Conservation (phyloP, 148 eudicot genomes). For the Persicaria tinctoria region DNA sequence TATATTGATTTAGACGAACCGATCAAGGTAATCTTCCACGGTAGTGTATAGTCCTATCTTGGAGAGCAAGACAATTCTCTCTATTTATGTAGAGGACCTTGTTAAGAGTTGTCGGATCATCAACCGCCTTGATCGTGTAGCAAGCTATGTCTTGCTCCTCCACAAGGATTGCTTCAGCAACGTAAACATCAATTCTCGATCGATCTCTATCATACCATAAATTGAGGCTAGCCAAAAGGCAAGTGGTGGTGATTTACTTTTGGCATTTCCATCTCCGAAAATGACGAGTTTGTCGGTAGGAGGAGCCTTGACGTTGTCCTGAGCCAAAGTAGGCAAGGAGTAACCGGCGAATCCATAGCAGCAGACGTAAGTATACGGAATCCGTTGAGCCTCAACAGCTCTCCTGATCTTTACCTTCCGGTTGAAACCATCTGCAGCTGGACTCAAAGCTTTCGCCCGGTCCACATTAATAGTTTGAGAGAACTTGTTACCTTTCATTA, state of each 20-base stretch:
- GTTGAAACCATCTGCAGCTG: slow-evolving; percentile 29
- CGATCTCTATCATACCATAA: neutral
- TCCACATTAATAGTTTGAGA: slow-evolving; percentile 20
- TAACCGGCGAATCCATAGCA: slow-evolving; percentile 46
- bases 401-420: slow-evolving; percentile 40
- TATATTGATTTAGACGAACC: neutral
- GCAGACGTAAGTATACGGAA: slow-evolving; percentile 48
- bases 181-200: neutral
- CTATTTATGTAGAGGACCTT: slow-evolving; percentile 19
- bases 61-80: too few species aligned
- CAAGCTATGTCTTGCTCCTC: slow-evolving; percentile 20
- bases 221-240: neutral
- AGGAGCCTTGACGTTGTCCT: slow-evolving; percentile 17
- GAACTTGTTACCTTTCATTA: too few species aligned
- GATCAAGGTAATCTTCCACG: slow-evolving; percentile 11
- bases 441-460: slow-evolving; percentile 38
- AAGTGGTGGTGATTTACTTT: slow-evolving; percentile 15
- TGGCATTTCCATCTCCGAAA: slow-evolving; percentile 23
- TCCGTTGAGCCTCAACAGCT: slow-evolving; percentile 46
- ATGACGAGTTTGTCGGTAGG: slow-evolving; percentile 26
- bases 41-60: too few species aligned
- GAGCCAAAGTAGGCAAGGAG: slow-evolving; percentile 21
- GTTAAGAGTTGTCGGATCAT: slow-evolving; percentile 19
- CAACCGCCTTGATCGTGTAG: slow-evolving; percentile 15
- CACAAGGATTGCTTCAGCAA: neutral